Conservation (phyloP, 2,329 filamentous ascomycete genomes). For the Ophioceras dolichostomum region DNA sequence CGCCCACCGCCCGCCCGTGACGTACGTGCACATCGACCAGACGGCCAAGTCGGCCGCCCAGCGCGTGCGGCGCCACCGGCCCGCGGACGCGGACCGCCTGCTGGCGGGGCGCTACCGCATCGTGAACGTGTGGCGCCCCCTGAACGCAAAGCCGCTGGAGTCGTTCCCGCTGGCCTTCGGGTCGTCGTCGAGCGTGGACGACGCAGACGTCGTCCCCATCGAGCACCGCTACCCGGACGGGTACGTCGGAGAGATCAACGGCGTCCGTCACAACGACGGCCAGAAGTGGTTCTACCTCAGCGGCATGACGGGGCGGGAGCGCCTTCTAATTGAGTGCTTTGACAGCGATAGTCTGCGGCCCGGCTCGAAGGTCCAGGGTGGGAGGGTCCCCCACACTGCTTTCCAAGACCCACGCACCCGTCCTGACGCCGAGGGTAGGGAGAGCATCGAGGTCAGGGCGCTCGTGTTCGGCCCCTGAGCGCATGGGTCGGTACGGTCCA, state of each 20-base stretch:
- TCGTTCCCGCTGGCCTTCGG: slow-evolving; percentile 23
- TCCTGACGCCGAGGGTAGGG: slow-evolving; percentile 55
- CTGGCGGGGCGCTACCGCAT: slow-evolving; percentile 8
- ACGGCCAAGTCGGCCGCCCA: slow-evolving; percentile 14
- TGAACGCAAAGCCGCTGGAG: slow-evolving; percentile 30
- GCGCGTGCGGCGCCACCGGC: slow-evolving; percentile 7
- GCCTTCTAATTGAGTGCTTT: slow-evolving; percentile 45
- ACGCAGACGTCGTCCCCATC: slow-evolving; percentile 24
- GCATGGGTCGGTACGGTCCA: no score
- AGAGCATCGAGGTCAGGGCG: slow-evolving; percentile 83
- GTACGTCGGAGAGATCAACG: slow-evolving; percentile 23
- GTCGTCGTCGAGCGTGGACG: slow-evolving; percentile 21
- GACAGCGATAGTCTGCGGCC: slow-evolving; percentile 18
- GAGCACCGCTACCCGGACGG: slow-evolving; percentile 20
- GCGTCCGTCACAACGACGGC: slow-evolving; percentile 17
- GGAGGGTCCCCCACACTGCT: slow-evolving; percentile 54
- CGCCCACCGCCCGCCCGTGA: slow-evolving; percentile 33
- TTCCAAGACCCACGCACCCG: slow-evolving; percentile 67
- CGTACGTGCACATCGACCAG: slow-evolving; percentile 34
- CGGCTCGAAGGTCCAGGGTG: not conserved
- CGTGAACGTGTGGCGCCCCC: slow-evolving; percentile 28
- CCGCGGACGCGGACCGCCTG: slow-evolving; percentile 8
- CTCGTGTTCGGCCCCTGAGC: slow-evolving; percentile 36
- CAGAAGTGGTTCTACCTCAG: slow-evolving; percentile 40
- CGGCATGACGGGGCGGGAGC: slow-evolving; percentile 34